Evolutionary conservation across 495 filamentous ascomycete species (phyloP).

Genomic region (Talaromyces proteolyticus): DNA sequence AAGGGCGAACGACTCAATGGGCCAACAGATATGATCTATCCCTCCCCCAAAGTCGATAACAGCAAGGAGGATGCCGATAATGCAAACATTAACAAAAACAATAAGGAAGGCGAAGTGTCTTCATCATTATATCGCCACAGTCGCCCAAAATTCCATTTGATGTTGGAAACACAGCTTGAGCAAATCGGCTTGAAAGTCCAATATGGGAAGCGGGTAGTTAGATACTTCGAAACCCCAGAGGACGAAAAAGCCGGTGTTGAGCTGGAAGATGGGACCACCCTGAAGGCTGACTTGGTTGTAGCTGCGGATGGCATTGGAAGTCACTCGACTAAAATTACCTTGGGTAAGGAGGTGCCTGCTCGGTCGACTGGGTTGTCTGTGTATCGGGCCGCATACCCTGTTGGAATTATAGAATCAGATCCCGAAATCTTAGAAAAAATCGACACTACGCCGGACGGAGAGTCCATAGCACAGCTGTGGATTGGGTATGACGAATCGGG

Average conservation of each 20-base stretch:
- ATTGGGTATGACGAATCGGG: slow-evolving; percentile 9
- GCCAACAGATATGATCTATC: slow-evolving; percentile 33
- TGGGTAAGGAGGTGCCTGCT: slow-evolving; percentile 10
- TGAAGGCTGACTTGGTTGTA: slow-evolving; percentile 45
- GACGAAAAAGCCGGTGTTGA: slow-evolving; percentile 30
- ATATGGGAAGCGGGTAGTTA: slow-evolving; percentile 41
- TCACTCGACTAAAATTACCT: slow-evolving; percentile 39
- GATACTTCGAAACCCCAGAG: slow-evolving; percentile 28
- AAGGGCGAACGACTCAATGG: slow-evolving; percentile 42
- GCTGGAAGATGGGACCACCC: slow-evolving; percentile 31
- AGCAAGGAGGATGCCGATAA: background rate
- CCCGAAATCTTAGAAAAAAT: slow-evolving; percentile 6
- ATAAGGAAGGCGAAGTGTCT: slow-evolving; percentile 6
- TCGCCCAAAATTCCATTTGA: slow-evolving; percentile 49
- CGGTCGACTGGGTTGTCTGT: slow-evolving; percentile 10
- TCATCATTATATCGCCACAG: slow-evolving; percentile 33
- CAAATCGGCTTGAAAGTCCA: slow-evolving; percentile 41
- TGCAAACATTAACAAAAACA: slow-evolving; percentile 7
- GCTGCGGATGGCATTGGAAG: slow-evolving; percentile 49
- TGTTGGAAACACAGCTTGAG: slow-evolving; percentile 47
- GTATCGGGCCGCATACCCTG: slow-evolving; percentile 9
- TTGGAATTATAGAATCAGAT: slow-evolving; percentile 5
- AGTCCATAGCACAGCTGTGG: slow-evolving; percentile 8
- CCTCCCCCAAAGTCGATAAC: too few relatives aligned
- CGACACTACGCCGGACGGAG: slow-evolving; percentile 2